Evolutionary conservation across 345 rosid species (phyloP).

Genomic region (Populus euphratica): DNA sequence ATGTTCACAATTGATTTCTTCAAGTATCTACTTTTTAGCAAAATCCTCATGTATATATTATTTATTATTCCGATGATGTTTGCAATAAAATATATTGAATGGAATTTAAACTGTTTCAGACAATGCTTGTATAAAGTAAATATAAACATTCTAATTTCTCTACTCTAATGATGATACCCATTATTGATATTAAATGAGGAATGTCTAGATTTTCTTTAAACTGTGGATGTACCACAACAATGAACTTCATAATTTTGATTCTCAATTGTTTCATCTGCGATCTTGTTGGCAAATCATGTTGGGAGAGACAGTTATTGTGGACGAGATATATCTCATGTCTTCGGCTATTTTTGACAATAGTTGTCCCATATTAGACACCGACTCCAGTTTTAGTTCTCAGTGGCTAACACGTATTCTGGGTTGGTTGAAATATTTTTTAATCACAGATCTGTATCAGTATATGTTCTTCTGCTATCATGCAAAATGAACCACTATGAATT

Average conservation of each 20-base stretch:
- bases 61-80: too few species aligned
- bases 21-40: neutral
- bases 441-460: neutral
- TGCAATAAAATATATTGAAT: too few species aligned
- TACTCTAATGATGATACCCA: too few species aligned
- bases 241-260: too few species aligned
- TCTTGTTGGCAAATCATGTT: neutral
- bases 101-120: neutral
- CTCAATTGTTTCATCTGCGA: neutral
- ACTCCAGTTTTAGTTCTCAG: too few species aligned
- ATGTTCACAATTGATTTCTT: neutral
- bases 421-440: neutral
- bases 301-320: neutral
- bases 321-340: neutral
- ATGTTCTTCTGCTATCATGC: neutral
- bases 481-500: neutral
- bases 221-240: neutral
- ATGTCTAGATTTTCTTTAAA: too few species aligned
- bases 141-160: neutral
- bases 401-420: neutral
- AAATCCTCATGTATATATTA: neutral
- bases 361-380: neutral
- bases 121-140: neutral
- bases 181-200: neutral
- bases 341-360: neutral